These are phyloP conservation scores for Ceratocystiopsis sp. DNA, from an alignment of 2,329 filamentous ascomycete genomes.

Conservation along the genomic window DNA sequence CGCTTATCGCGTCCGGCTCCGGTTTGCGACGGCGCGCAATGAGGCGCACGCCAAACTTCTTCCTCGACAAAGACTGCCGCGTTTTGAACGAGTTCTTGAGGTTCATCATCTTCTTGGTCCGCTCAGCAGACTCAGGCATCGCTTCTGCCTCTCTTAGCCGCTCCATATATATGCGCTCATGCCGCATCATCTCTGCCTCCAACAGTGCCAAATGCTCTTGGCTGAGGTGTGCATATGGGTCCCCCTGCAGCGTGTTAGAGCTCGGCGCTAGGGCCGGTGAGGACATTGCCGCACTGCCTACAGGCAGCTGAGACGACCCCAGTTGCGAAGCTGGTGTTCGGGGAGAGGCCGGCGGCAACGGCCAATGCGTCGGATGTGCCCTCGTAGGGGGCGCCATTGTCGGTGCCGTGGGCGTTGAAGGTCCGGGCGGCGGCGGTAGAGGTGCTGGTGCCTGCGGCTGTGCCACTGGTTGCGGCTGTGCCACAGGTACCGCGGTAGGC, in stretches of 20 bases:
- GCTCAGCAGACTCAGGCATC: slow-evolving; percentile 18
- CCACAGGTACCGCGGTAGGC: too few species aligned
- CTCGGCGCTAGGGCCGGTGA: not conserved
- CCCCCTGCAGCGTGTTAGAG: slow-evolving; percentile 6
- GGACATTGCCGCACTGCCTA: not conserved
- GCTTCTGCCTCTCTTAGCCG: slow-evolving; percentile 25
- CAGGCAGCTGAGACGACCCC: too few species aligned
- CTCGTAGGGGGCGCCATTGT: too few species aligned
- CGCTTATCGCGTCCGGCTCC: slow-evolving; percentile 25
- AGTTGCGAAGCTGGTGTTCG: too few species aligned
- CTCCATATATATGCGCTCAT: slow-evolving; percentile 21
- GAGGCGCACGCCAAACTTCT: slow-evolving; percentile 39
- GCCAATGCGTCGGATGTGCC: too few species aligned
- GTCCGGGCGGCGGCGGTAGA: not conserved
- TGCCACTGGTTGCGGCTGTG: too few species aligned
- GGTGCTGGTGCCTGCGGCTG: too few species aligned
- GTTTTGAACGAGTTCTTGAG: slow-evolving; percentile 36
- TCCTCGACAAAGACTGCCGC: slow-evolving; percentile 38
- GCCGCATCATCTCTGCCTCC: slow-evolving; percentile 20
- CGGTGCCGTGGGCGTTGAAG: not conserved
- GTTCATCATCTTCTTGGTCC: slow-evolving; percentile 19
- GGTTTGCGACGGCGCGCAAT: slow-evolving; percentile 29
- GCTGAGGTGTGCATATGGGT: slow-evolving; percentile 29
- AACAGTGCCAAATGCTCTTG: slow-evolving; percentile 15
- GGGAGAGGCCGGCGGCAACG: too few species aligned